These are phyloP conservation scores for Anethum foeniculum DNA, from an alignment of 140 eudicot genomes.

Conservation along the genomic window DNA sequence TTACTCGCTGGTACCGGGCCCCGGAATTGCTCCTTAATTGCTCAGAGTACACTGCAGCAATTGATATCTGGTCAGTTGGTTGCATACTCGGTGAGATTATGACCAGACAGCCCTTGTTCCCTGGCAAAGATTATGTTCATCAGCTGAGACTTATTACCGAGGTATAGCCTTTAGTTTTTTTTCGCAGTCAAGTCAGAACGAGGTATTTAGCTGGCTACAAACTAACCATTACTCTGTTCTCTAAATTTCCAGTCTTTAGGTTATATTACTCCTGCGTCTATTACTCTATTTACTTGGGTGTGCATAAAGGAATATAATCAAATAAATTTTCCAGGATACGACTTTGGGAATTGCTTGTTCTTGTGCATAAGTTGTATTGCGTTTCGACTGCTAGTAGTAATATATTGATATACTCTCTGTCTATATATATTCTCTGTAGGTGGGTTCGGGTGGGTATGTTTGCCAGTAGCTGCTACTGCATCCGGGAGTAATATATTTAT, in stretches of 20 bases:
- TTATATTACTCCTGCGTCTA: not conserved
- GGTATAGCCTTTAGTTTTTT: slow-evolving; percentile 31
- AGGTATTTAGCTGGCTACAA: not conserved
- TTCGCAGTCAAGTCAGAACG: not conserved
- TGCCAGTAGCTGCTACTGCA: not conserved
- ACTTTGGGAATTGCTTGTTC: not conserved
- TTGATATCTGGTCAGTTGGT: slow-evolving; percentile 91
- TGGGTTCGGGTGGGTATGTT: not conserved
- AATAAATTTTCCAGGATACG: not conserved
- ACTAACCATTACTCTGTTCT: not conserved
- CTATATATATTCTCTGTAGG: not conserved
- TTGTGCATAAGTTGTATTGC: not conserved
- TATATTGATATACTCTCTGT: not conserved
- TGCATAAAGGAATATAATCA: not conserved
- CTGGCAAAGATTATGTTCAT: slow-evolving; percentile 90
- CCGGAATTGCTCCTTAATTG: slow-evolving; percentile 88
- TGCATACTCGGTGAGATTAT: slow-evolving; percentile 86
- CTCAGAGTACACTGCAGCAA: slow-evolving; percentile 89
- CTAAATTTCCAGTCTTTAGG: not conserved
- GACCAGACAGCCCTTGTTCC: slow-evolving; percentile 85
- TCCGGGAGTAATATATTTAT: not conserved
- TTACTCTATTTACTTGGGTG: not conserved
- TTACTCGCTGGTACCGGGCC: slow-evolving; percentile 92
- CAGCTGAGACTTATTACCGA: slow-evolving; percentile 83
- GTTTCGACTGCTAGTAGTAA: not conserved